Percentiles rank a stretch among this genome's conserved stretches.
Evolutionary conservation across 2,329 filamentous ascomycete species (phyloP).

Genomic region (Septoria linicola): DNA sequence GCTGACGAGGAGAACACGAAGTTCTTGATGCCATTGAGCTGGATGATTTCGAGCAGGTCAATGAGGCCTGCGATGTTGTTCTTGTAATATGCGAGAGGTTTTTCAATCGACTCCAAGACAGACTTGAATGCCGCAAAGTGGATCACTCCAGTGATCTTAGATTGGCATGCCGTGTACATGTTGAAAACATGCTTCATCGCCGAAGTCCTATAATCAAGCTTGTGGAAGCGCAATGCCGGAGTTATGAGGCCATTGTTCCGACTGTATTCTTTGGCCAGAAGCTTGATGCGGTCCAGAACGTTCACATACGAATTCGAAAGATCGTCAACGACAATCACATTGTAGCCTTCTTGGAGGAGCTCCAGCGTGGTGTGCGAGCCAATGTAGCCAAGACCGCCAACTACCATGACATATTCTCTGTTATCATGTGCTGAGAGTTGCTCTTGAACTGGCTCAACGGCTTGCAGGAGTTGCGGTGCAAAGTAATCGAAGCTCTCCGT

Average conservation of each 20-base stretch:
- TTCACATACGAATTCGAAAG: slow-evolving; percentile 47
- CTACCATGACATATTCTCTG: slow-evolving; percentile 49
- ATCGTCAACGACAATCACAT: slow-evolving; percentile 51
- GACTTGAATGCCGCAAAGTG: slow-evolving; percentile 69
- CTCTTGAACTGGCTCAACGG: slow-evolving; percentile 6
- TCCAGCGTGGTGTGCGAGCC: slow-evolving; percentile 57
- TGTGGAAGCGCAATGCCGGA: slow-evolving; percentile 49
- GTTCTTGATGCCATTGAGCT: slow-evolving; percentile 61
- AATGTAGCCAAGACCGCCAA: slow-evolving; percentile 40
- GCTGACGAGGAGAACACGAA: slow-evolving; percentile 69
- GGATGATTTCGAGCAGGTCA: slow-evolving; percentile 57
- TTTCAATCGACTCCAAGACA: slow-evolving; percentile 61
- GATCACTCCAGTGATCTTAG: slow-evolving; percentile 62
- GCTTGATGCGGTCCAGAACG: slow-evolving; percentile 40
- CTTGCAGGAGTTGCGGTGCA: slow-evolving; percentile 2
- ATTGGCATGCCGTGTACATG: slow-evolving; percentile 44
- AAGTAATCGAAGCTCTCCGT: slow-evolving; percentile 10
- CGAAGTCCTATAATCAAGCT: slow-evolving; percentile 50
- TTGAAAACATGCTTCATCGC: slow-evolving; percentile 47
- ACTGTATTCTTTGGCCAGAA: slow-evolving; percentile 42
- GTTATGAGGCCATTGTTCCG: slow-evolving; percentile 41
- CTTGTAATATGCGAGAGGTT: slow-evolving; percentile 63
- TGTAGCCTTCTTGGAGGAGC: slow-evolving; percentile 55
- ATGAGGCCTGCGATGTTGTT: slow-evolving; percentile 67
- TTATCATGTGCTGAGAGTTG: slow-evolving; percentile 7